Evolutionary conservation across 495 filamentous ascomycete genomes (phyloP).

Genomic region (Talaromyces thailandensis): DNA sequence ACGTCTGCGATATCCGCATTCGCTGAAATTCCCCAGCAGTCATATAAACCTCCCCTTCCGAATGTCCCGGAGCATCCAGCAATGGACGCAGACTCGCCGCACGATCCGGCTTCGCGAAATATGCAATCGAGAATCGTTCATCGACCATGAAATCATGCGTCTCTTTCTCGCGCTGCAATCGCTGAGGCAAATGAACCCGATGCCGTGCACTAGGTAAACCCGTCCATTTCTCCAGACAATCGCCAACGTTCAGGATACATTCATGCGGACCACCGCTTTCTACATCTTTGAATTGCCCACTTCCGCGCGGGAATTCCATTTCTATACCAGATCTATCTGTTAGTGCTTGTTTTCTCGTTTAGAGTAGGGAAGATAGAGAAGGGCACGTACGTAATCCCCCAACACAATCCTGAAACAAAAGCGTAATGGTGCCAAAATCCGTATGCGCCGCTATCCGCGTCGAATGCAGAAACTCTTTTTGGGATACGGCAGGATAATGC

Average conservation of each 20-base stretch:
- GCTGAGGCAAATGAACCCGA: neutral
- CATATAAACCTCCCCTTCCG: neutral
- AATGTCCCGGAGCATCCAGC: neutral
- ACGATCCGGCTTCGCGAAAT: neutral
- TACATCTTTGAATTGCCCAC: neutral
- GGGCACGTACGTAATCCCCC: constrained; percentile 24
- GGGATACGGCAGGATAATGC: neutral
- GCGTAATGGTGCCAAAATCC: constrained; percentile 39
- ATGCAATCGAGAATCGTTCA: neutral
- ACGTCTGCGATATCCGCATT: neutral
- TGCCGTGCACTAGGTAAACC: neutral
- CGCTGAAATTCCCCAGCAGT: neutral
- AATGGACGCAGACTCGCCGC: neutral
- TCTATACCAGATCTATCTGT: neutral
- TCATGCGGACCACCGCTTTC: neutral
- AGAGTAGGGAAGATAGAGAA: no score
- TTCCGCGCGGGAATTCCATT: neutral
- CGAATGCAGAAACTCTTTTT: neutral
- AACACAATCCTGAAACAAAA: constrained; percentile 39
- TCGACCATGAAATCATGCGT: neutral
- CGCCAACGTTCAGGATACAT: neutral
- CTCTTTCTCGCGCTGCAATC: neutral
- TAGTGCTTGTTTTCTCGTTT: neutral
- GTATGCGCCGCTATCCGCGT: constrained; percentile 34
- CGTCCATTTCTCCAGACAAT: neutral